Base-by-base conservation (phyloP, 139 green algal genomes). In the Coccomyxa sp. region DNA sequence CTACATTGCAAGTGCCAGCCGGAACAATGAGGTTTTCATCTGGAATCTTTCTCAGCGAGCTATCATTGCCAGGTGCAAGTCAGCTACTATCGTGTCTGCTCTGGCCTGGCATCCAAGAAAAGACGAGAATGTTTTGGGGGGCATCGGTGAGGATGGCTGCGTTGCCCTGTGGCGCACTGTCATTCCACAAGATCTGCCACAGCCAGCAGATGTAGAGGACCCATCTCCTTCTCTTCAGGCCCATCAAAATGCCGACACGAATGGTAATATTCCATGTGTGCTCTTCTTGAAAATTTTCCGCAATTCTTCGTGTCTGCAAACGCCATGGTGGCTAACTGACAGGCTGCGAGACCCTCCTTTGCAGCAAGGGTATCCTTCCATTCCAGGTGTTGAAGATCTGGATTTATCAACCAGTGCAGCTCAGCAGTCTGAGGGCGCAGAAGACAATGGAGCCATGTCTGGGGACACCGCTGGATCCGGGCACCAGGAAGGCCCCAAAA, bases 61-160 rank as follows among this genome's bases (percentile, higher is more conserved):
- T 28, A 59, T 79, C 11, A 12, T 93, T 10, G 83, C 80, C 27
- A 74, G 85, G 80, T 28, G 77, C 30, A n/a, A 27, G 15, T 74
- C 88, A 21, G 68, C 81, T 0, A 67, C 58, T 38, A 66, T 81
- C 1, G 87, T 89, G 63, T 89, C 86, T 32, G 88, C 89, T 30
- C 68, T 96, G 58, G 83, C 85, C 32, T 98, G 95, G 95, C 89
- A 94, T 85, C 91, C 92, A 21, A 25, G 63, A 71, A 25, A 71
- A 0, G 67, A 76, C 18, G 86, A 68, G 12, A 97, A 98, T 84
- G 83, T 82, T 9, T 82, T 98, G 74, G 90, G 88, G 1, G 21
- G 95, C 81, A 85, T 92, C 13, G 90, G 86, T 12, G 85, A 90
- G 31, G 87, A 92, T 25, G 93, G 87, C 76, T 67, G 71, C 15